A percentile compares a stretch with the other conserved stretches of the same genome.
These are phyloP conservation scores for Rhynchospora pubera DNA, from an alignment of 176 grass and related monocot species.

Conservation along the genomic window DNA sequence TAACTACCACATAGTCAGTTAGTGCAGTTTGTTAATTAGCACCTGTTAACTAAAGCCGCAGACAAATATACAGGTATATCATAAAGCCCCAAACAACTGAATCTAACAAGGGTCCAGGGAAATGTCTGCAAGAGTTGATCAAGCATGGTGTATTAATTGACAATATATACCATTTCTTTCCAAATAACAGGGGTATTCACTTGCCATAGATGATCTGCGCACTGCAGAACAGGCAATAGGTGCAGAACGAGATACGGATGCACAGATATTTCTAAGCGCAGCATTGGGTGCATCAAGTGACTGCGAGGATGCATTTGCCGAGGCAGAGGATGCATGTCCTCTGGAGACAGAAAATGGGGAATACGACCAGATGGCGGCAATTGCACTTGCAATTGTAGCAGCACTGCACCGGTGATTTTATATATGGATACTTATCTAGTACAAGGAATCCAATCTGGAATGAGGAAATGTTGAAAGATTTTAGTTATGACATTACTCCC, in stretches of 20 bases:
- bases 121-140: neutral
- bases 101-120: neutral
- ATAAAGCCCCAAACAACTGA: neutral
- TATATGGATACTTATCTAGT: neutral
- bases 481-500: too few relatives aligned
- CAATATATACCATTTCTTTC: neutral
- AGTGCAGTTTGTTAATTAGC: neutral
- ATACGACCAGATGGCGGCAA: constrained; percentile 27
- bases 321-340: constrained; percentile 4
- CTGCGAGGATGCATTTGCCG: constrained; percentile 41
- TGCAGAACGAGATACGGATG: neutral
- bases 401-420: neutral
- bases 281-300: constrained; percentile 21
- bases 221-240: constrained; percentile 17
- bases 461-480: too few relatives aligned
- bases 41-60: neutral
- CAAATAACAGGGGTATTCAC: constrained; percentile 26
- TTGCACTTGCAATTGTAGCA: constrained; percentile 28
- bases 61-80: neutral
- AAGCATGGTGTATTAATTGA: neutral
- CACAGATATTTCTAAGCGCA: constrained; percentile 21
- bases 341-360: constrained; percentile 21
- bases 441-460: neutral
- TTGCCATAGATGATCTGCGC: constrained; percentile 15
- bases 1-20: neutral